phyloP scores from a whole-genome alignment of 129 eudicot genomes.

The Flaveria bidentis region DNA sequence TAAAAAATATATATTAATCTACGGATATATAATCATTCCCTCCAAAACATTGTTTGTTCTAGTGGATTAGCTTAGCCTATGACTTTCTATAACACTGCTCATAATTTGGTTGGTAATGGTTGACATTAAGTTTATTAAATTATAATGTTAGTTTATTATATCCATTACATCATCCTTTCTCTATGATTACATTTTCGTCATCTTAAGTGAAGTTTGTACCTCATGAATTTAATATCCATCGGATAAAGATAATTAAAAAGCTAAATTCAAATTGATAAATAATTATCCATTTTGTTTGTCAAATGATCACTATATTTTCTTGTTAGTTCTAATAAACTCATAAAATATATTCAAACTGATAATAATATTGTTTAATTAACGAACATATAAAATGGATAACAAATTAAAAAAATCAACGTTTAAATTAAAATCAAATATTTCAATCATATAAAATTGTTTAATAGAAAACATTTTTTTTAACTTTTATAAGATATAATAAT shows the following conservation, averaged over 20 bases:
- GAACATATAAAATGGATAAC: no score
- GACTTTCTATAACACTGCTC: constrained; percentile 20
- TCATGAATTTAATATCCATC: neutral
- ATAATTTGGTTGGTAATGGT: constrained; percentile 30
- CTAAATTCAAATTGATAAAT: neutral
- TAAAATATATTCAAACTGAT: no score
- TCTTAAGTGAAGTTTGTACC: neutral
- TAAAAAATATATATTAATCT: no score
- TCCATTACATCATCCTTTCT: constrained; percentile 13
- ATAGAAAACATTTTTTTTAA: no score
- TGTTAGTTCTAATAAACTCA: neutral
- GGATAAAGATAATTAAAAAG: neutral
- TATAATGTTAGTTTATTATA: constrained; percentile 4
- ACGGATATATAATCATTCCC: no score
- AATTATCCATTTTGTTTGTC: neutral
- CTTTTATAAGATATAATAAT: no score
- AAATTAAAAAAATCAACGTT: no score
- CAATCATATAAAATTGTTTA: no score
- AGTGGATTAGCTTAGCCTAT: constrained; percentile 15
- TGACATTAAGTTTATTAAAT: constrained; percentile 21
- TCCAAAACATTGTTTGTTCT: neutral
- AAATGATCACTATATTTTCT: neutral
- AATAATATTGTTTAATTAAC: no score
- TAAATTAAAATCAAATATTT: no score
- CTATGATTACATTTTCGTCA: neutral